phyloP scores from a whole-genome alignment of 495 filamentous ascomycete species.

The Penicillium alfredii region DNA sequence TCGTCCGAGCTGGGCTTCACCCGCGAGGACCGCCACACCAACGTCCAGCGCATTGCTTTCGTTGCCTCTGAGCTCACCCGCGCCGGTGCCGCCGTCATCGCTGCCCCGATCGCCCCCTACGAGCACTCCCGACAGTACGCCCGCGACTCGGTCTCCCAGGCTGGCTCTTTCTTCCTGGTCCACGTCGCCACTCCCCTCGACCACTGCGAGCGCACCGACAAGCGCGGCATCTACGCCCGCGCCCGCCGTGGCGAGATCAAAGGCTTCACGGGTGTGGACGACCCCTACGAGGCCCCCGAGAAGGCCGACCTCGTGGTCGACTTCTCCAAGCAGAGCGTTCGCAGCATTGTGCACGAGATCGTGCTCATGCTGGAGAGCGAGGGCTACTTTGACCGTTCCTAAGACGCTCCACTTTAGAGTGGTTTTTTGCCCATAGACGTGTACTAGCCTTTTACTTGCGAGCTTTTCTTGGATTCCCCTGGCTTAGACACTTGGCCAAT shows the following conservation, averaged over 20 bases:
- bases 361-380: slow-evolving; percentile 83
- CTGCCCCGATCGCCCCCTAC: slow-evolving; percentile 94
- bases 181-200: slow-evolving; percentile 92
- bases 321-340: slow-evolving; percentile 74
- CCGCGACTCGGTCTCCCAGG: slow-evolving; percentile 75
- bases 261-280: slow-evolving; percentile 97
- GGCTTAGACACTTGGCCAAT: slow-evolving; percentile 16
- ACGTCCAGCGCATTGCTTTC: slow-evolving; percentile 94
- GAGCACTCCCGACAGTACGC: slow-evolving; percentile 69
- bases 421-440: slow-evolving; percentile 16
- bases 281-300: slow-evolving; percentile 82
- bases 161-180: slow-evolving; percentile 86
- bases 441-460: slow-evolving; percentile 18
- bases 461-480: slow-evolving; percentile 23
- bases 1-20: slow-evolving; percentile 95
- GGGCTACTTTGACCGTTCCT: slow-evolving; percentile 55
- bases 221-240: slow-evolving; percentile 79
- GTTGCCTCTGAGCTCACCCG: slow-evolving; percentile 91
- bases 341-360: slow-evolving; percentile 95
- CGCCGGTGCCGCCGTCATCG: slow-evolving; percentile 91
- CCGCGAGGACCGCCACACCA: slow-evolving; percentile 85
- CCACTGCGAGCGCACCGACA: slow-evolving; percentile 91
- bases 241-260: slow-evolving; percentile 90
- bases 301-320: slow-evolving; percentile 86
- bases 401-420: too few relatives aligned